Evolutionary conservation across 208 protist species (phyloP).

Genomic region (Blechomonas ayalai): DNA sequence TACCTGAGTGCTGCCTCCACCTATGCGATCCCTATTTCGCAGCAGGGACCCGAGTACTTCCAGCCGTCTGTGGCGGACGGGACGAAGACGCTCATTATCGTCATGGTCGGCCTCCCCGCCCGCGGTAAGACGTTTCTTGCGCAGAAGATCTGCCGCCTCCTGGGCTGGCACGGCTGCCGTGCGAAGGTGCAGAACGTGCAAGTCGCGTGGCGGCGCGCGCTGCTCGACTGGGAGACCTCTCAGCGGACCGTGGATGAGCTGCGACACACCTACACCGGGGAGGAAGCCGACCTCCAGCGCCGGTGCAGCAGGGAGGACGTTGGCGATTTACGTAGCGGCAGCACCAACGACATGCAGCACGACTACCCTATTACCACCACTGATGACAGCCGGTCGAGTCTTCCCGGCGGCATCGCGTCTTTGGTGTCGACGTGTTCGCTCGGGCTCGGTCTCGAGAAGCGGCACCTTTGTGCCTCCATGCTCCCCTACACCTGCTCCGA

Average conservation of each 20-base stretch:
- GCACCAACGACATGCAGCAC: too few relatives aligned
- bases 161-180: slow-evolving; percentile 70
- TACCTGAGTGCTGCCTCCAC: slow-evolving; percentile 6
- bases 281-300: too few relatives aligned
- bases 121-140: slow-evolving; percentile 88
- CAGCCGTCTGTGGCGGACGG: slow-evolving; percentile 23
- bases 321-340: too few relatives aligned
- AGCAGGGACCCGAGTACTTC: slow-evolving; percentile 76
- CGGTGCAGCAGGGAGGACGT: too few relatives aligned
- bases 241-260: slow-evolving; percentile 1
- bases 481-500: too few relatives aligned
- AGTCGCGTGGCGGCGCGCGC: slow-evolving; percentile 46
- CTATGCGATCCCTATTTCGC: slow-evolving; percentile 60
- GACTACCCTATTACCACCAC: too few relatives aligned
- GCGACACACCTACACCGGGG: slow-evolving; percentile 5
- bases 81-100: slow-evolving; percentile 51
- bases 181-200: slow-evolving; percentile 78
- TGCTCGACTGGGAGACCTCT: slow-evolving; percentile 35
- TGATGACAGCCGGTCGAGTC: background rate
- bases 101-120: slow-evolving; percentile 89
- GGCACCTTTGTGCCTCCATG: too few relatives aligned
- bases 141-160: slow-evolving; percentile 82
- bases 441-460: too few relatives aligned
- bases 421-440: too few relatives aligned
- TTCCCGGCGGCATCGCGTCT: too few relatives aligned